These are phyloP conservation scores for Calonectria honghensis DNA, from an alignment of 2,329 filamentous ascomycete genomes.

Conservation along the genomic window DNA sequence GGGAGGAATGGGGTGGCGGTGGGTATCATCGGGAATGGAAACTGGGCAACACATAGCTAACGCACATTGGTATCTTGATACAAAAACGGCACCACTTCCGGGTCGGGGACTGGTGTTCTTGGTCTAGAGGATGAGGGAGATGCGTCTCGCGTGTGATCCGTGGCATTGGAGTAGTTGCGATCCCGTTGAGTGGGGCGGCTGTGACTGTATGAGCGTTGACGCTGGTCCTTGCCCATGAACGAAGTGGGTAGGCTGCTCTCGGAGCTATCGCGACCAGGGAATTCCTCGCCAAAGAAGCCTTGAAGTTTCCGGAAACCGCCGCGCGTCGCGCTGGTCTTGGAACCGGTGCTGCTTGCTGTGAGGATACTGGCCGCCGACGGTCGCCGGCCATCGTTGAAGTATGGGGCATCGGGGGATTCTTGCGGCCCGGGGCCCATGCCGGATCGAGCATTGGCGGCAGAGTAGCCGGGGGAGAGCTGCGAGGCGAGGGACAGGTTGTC, in stretches of 20 bases:
- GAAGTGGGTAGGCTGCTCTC: slow-evolving; percentile 78
- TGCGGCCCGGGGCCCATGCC: slow-evolving; percentile 66
- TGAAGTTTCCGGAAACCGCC: slow-evolving; percentile 89
- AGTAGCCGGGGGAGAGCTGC: slow-evolving; percentile 83
- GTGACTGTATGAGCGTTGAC: slow-evolving; percentile 78
- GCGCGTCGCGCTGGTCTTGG: slow-evolving; percentile 81
- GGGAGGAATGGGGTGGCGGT: slow-evolving; percentile 39
- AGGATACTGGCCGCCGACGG: slow-evolving; percentile 90
- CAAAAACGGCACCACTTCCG: slow-evolving; percentile 97
- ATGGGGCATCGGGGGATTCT: slow-evolving; percentile 77
- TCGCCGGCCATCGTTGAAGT: slow-evolving; percentile 82
- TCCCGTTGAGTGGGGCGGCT: slow-evolving; percentile 76
- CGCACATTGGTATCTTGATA: slow-evolving; percentile 88
- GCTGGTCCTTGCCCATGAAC: slow-evolving; percentile 73
- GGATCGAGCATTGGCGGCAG: slow-evolving; percentile 64
- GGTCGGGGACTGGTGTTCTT: slow-evolving; percentile 89
- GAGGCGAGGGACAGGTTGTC: slow-evolving; percentile 78
- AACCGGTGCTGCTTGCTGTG: slow-evolving; percentile 89
- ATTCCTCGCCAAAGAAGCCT: slow-evolving; percentile 95
- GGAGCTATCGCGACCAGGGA: slow-evolving; percentile 82
- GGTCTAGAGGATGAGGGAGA: slow-evolving; percentile 87
- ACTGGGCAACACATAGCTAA: slow-evolving; percentile 55
- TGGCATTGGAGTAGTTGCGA: slow-evolving; percentile 87
- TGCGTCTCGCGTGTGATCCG: slow-evolving; percentile 82
- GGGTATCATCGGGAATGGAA: slow-evolving; percentile 47